Base-by-base conservation (phyloP, 1,139 yeast species). In the Sugiyamaella sp. region DNA sequence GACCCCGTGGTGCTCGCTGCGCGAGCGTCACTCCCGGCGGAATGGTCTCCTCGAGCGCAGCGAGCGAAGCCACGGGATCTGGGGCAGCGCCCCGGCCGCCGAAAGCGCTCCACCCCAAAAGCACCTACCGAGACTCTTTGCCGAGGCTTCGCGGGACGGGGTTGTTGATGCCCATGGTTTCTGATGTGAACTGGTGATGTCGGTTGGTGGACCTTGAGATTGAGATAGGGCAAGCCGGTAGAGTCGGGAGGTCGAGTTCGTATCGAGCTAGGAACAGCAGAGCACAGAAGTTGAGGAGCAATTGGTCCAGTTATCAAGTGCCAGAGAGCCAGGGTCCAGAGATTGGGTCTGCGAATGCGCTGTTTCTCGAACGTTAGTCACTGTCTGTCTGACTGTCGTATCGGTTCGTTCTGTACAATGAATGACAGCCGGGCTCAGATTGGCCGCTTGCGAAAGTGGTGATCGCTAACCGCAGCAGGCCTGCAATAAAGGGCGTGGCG, bases 61-160 rank as follows among this genome's bases (percentile, higher is more conserved):
- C 35, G 35, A 29, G 35, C 8, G 35, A 14, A 29, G 35, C 35
- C 35, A 29, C 35, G 35, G 35, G 35, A 14, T 29, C 35, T 29
- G 35, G 35, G 35, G 35, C 35, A 14, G 4, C 8, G 35, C 35
- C 35, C 35, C 35, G n/a, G 35, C 35, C 35, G 35, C 35, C 14
- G 35, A 14, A 29, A 14, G 35, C 35, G n/a, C 14, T 4, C 14
- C 14, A 4, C 35, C 35, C 8, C 35, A 6, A 12, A 12, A 12
- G 14, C 8, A 29, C 4, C 35, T 81, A 85, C 90, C 80, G 85
- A 54, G 93, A 82, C 75, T 93, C 99, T 71, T 85, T 84, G 67
- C 82, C 85, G 67, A 93, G 80, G 68, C 95, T 86, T 72, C 96
- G 80, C 56, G 99, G 99, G 62, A 93, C 82, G 43, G 99, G 99